phyloP scores from a whole-genome alignment of 371 early-diverging fungal species.

The Saksenaea vasiformis region DNA sequence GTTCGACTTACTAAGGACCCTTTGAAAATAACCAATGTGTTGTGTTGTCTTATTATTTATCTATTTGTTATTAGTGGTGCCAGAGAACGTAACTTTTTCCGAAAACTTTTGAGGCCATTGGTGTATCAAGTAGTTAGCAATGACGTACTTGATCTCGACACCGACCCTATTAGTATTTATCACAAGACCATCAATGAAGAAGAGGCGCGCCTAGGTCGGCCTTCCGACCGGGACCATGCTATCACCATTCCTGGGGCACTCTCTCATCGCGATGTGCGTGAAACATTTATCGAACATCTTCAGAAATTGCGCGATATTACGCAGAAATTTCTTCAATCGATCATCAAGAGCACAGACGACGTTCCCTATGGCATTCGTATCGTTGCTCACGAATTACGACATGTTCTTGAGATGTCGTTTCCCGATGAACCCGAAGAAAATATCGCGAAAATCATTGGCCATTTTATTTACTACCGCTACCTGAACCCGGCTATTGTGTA shows the following conservation, averaged over 20 bases:
- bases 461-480: slow-evolving; percentile 95
- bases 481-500: slow-evolving; percentile 97
- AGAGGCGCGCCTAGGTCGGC: slow-evolving; percentile 86
- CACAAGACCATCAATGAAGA: slow-evolving; percentile 85
- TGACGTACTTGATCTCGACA: slow-evolving; percentile 83
- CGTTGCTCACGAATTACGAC: slow-evolving; percentile 88
- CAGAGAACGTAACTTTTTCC: slow-evolving; percentile 91
- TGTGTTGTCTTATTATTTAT: too few relatives aligned
- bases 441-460: slow-evolving; percentile 86
- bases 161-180: slow-evolving; percentile 92
- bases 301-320: slow-evolving; percentile 79
- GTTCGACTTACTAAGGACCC: too few relatives aligned
- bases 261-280: slow-evolving; percentile 83
- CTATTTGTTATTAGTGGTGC: too few relatives aligned
- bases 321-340: slow-evolving; percentile 78
- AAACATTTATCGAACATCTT: slow-evolving; percentile 74
- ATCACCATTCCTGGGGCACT: slow-evolving; percentile 82
- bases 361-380: slow-evolving; percentile 97
- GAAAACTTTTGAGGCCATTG: slow-evolving; percentile 82
- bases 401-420: slow-evolving; percentile 78
- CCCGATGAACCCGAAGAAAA: slow-evolving; percentile 77
- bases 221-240: slow-evolving; percentile 75
- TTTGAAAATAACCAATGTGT: too few relatives aligned
- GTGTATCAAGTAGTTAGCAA: slow-evolving; percentile 80
- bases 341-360: slow-evolving; percentile 75